These are phyloP conservation scores for Microcera coccophila DNA, from an alignment of 2,329 filamentous ascomycete species.

Conservation along the genomic window DNA sequence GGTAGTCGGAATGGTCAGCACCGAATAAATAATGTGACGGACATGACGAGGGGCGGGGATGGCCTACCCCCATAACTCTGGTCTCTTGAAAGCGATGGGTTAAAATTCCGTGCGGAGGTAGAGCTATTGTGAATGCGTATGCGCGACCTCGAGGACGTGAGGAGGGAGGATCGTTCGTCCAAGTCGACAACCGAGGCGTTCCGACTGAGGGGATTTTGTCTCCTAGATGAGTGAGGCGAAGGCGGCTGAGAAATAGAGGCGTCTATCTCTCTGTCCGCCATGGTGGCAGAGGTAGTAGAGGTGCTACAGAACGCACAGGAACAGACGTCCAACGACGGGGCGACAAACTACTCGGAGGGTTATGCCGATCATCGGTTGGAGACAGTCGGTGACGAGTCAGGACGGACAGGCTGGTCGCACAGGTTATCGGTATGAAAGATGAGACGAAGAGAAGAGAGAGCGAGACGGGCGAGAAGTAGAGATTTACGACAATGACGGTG, in stretches of 20 bases:
- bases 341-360: not conserved
- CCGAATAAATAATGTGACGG: no score
- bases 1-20: conserved; percentile 16
- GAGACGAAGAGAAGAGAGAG: not conserved
- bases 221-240: conserved; percentile 32
- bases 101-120: conserved; percentile 24
- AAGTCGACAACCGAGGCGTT: conserved; percentile 29
- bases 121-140: conserved; percentile 38
- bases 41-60: no score
- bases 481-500: not conserved
- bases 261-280: conserved; percentile 30
- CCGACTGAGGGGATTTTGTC: conserved; percentile 24
- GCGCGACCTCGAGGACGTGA: conserved; percentile 39
- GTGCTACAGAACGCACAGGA: not conserved
- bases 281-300: conserved; percentile 12
- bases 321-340: not conserved
- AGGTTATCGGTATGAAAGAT: not conserved
- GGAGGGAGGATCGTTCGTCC: conserved; percentile 45
- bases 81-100: conserved; percentile 32
- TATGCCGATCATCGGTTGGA: not conserved
- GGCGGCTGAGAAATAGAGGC: conserved; percentile 29
- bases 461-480: not conserved
- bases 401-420: not conserved
- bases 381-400: not conserved
- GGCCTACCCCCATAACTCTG: conserved; percentile 43